Base-by-base conservation (phyloP, 202 grass and related monocot species). In the Zoysia matrella region DNA sequence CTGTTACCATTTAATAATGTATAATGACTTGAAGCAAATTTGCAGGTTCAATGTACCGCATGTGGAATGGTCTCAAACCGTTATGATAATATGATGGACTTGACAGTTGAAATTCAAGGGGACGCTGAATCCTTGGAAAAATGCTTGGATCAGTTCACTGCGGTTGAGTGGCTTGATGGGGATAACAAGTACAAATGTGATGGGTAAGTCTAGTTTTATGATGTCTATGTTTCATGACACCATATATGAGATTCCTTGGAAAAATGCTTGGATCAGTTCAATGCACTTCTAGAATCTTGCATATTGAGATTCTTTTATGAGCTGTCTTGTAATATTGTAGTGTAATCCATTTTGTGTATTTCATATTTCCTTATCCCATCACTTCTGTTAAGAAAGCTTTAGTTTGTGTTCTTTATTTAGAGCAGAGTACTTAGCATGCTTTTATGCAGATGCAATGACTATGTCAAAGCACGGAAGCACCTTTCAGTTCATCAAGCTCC, bases 81-180 rank as follows among this genome's bases (percentile, higher is more conserved):
- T 46, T 99, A 99, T 64, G 96, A 99, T 45, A 95, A 96, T 81
- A 99, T 99, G 96, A 99, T 99, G 96, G 96, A 99, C 77, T 88
- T 99, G 81, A 99, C 93, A 43, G 96, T 99, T 90, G 96, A 99
- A 93, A 99, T 99, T 92, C 96, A 96, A 84, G 96, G 96, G 63
- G 91, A 96, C 54, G 93, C 91, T 71, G 93, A 86, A 83, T 99
- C 93, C 60, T 80, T 99, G 56, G 96, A 99, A 75, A 81, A 92
- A 77, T 99, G 93, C 87, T 92, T 99, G 79, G 81, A 99, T 89
- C 91, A 99, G 83, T 99, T 99, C 81, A 96, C 93, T 85, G 89
- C 81, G 55, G 73, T 89, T 22, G 96, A 99, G 72, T 99, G 93
- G 93, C 96, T 99, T 90, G 96, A 99, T 89, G 96, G 93, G 7